Percentiles rank a stretch among this genome's conserved stretches.
Conservation (phyloP, 192 early-diverging fungal species). For the Borealophlyctis nickersoniae region DNA sequence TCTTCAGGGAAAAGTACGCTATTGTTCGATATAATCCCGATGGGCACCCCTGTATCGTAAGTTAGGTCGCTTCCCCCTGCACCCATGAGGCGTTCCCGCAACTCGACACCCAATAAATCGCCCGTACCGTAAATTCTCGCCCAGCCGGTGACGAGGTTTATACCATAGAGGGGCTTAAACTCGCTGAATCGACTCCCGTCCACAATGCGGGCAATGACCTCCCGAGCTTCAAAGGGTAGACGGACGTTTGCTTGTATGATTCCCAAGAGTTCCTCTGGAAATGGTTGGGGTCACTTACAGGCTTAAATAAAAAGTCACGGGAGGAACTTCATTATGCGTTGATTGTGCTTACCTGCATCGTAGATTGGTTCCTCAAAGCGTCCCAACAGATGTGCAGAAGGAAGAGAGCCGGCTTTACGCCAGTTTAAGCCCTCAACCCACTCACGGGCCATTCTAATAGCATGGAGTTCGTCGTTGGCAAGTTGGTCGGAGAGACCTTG, state of each 20-base stretch:
- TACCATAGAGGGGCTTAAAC: slow-evolving; percentile 92
- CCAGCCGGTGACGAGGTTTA: slow-evolving; percentile 77
- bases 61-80: not conserved
- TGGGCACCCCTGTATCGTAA: slow-evolving; percentile 85
- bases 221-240: slow-evolving; percentile 82
- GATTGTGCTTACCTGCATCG: not conserved
- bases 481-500: slow-evolving; percentile 40
- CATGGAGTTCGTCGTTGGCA: slow-evolving; percentile 57
- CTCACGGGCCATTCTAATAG: slow-evolving; percentile 60
- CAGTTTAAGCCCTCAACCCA: slow-evolving; percentile 57
- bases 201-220: slow-evolving; percentile 92
- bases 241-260: slow-evolving; percentile 91
- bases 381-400: slow-evolving; percentile 40
- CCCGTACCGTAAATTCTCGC: not conserved
- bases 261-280: slow-evolving; percentile 83
- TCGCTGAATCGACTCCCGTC: slow-evolving; percentile 88
- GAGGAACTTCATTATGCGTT: not conserved
- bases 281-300: slow-evolving; percentile 18
- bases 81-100: not conserved
- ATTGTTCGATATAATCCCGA: slow-evolving; percentile 95
- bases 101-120: not conserved
- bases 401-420: slow-evolving; percentile 49
- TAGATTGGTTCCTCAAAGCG: slow-evolving; percentile 23
- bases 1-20: slow-evolving; percentile 93
- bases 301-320: slow-evolving; percentile 17